A percentile compares a stretch with the other conserved stretches of the same genome.
Evolutionary conservation across 202 grass and related monocot genomes (phyloP).

Genomic region (Thinopyrum obtusiflorum): DNA sequence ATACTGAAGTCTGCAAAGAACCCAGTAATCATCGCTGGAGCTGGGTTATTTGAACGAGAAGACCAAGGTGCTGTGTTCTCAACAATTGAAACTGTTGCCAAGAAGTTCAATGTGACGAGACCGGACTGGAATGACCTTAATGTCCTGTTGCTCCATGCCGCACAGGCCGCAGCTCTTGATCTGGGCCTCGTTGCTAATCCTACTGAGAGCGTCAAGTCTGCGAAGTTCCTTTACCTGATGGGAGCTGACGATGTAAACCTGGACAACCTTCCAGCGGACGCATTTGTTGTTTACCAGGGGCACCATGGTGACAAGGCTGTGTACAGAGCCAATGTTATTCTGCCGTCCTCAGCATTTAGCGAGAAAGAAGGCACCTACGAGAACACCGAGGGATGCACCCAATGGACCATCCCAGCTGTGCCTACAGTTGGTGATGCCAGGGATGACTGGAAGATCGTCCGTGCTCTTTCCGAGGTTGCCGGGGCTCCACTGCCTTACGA

Average conservation of each 20-base stretch:
- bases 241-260: slow-evolving; percentile 85
- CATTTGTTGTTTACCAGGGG: slow-evolving; percentile 95
- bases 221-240: slow-evolving; percentile 95
- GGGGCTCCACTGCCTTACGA: slow-evolving; percentile 69
- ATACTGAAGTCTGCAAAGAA: slow-evolving; percentile 77
- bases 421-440: slow-evolving; percentile 93
- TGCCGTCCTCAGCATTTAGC: slow-evolving; percentile 90
- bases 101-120: slow-evolving; percentile 71
- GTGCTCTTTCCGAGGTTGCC: slow-evolving; percentile 80
- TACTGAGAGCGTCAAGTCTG: slow-evolving; percentile 53
- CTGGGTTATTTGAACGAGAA: slow-evolving; percentile 76
- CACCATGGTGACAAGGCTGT: slow-evolving; percentile 95
- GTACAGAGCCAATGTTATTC: slow-evolving; percentile 81
- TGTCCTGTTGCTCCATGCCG: slow-evolving; percentile 81
- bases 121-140: slow-evolving; percentile 89
- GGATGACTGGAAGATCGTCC: slow-evolving; percentile 99
- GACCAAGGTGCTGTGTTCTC: slow-evolving; percentile 78
- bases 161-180: slow-evolving; percentile 92
- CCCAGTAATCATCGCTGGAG: slow-evolving; percentile 86
- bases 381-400: slow-evolving; percentile 89
- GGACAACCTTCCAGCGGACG: slow-evolving; percentile 83
- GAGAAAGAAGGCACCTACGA: slow-evolving; percentile 99
- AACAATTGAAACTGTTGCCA: slow-evolving; percentile 67
- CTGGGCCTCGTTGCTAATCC: slow-evolving; percentile 79
- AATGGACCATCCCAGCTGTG: slow-evolving; percentile 92